A percentile compares a stretch with the other conserved stretches of the same genome.
phyloP scores from a whole-genome alignment of 2,329 filamentous ascomycete species.

The Ilyonectria mors-panacis region DNA sequence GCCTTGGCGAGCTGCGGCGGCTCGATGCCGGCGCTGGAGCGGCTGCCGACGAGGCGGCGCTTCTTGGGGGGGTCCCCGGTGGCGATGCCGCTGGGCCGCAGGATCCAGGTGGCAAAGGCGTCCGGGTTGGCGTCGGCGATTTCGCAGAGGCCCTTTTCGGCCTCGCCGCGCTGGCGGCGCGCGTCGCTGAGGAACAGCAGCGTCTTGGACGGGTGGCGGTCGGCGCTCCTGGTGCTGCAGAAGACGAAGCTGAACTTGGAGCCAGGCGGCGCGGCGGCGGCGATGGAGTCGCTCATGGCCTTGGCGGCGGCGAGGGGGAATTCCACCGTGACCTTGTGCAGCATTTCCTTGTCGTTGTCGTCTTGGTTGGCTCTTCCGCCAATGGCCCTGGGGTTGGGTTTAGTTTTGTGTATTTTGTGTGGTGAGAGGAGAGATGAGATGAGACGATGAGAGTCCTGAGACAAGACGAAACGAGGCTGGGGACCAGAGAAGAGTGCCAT shows the following conservation, averaged over 20 bases:
- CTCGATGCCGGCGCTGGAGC: slow-evolving; percentile 52
- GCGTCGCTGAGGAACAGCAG: slow-evolving; percentile 56
- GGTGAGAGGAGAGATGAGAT: too few species aligned
- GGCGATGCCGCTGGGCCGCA: slow-evolving; percentile 54
- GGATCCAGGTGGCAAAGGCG: slow-evolving; percentile 54
- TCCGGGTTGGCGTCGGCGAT: slow-evolving; percentile 51
- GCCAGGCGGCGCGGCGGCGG: slow-evolving; percentile 47
- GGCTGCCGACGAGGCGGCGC: slow-evolving; percentile 48
- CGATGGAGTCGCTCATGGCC: slow-evolving; percentile 59
- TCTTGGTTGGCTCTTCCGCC: slow-evolving; percentile 62
- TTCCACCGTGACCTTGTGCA: slow-evolving; percentile 69
- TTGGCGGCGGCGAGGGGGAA: slow-evolving; percentile 73
- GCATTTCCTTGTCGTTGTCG: slow-evolving; percentile 61
- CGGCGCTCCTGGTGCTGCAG: slow-evolving; percentile 56
- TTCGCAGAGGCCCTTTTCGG: slow-evolving; percentile 57
- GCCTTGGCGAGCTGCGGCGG: slow-evolving; percentile 54
- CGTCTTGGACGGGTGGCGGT: slow-evolving; percentile 53
- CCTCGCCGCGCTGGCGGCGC: slow-evolving; percentile 56
- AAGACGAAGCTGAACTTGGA: slow-evolving; percentile 60
- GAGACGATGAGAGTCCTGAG: neutral
- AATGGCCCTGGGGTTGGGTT: slow-evolving; percentile 53
- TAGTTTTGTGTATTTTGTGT: neutral
- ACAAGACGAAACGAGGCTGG: neutral
- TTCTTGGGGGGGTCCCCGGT: slow-evolving; percentile 42
- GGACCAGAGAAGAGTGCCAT: neutral